Evolutionary conservation across 805 yeast genomes (phyloP).

Genomic region (Sugiyamaella qingdaonensis): DNA sequence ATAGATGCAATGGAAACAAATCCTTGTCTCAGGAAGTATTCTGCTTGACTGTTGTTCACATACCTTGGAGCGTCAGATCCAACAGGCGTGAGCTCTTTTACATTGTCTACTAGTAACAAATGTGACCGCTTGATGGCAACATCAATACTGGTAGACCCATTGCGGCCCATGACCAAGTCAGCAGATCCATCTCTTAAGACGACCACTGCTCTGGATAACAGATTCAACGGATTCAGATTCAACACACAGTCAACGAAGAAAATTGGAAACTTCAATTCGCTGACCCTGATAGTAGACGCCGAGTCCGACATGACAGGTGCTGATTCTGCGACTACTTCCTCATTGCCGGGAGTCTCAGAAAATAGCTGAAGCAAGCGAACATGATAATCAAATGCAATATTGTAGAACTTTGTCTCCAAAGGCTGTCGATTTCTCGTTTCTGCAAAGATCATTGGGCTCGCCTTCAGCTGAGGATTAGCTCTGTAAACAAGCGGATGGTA

Average conservation of each 20-base stretch:
- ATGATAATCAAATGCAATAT: constrained; percentile 51
- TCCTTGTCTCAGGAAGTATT: constrained; percentile 44
- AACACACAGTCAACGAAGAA: constrained; percentile 50
- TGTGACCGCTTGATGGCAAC: constrained; percentile 48
- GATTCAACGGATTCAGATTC: constrained; percentile 59
- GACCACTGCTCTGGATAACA: constrained; percentile 51
- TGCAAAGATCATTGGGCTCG: constrained; percentile 39
- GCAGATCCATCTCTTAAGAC: constrained; percentile 51
- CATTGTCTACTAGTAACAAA: constrained; percentile 63
- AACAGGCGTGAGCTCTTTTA: constrained; percentile 26
- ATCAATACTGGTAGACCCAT: constrained; percentile 36
- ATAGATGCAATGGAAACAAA: constrained; percentile 49
- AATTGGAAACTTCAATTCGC: constrained; percentile 17
- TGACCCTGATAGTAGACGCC: constrained; percentile 17
- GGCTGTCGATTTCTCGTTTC: constrained; percentile 35
- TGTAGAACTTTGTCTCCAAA: constrained; percentile 44
- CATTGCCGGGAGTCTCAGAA: constrained; percentile 24
- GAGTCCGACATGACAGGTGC: constrained; percentile 16
- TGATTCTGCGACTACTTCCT: constrained; percentile 1
- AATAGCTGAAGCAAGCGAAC: constrained; percentile 54
- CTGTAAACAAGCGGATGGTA: constrained; percentile 15
- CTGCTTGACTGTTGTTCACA: not conserved
- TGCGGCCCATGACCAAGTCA: constrained; percentile 41
- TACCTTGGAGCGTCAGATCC: constrained; percentile 27
- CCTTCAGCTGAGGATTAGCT: constrained; percentile 18